phyloP scores from a whole-genome alignment of 2,329 filamentous ascomycete genomes.

The Gyromitra esculenta region DNA sequence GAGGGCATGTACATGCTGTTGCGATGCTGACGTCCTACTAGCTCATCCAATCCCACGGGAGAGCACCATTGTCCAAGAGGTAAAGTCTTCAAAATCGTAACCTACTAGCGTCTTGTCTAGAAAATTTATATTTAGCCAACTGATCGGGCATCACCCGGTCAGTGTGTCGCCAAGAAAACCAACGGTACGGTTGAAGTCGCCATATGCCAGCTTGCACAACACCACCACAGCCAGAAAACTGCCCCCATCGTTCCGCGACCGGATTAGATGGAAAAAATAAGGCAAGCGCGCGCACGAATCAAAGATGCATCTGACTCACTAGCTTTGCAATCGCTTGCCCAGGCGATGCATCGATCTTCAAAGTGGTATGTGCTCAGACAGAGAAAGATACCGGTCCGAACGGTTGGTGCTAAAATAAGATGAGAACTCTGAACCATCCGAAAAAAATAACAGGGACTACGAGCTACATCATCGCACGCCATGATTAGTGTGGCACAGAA shows the following conservation, averaged over 20 bases:
- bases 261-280: conserved; percentile 22
- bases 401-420: conserved; percentile 41
- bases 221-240: conserved; percentile 2
- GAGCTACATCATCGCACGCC: conserved; percentile 22
- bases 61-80: conserved; percentile 3
- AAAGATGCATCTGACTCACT: conserved; percentile 43
- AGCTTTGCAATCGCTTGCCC: conserved; percentile 22
- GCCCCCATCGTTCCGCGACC: conserved; percentile 26
- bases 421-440: conserved; percentile 19
- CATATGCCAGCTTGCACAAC: conserved; percentile 37
- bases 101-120: conserved; percentile 26
- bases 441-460: conserved; percentile 13
- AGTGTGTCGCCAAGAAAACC: conserved; percentile 35
- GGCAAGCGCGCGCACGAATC: conserved; percentile 43
- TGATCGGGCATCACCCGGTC: conserved; percentile 39
- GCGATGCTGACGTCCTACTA: conserved; percentile 12
- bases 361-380: conserved; percentile 23
- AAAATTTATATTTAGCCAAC: conserved; percentile 42
- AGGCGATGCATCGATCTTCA: conserved; percentile 20
- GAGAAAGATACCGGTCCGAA: conserved; percentile 22
- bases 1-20: conserved; percentile 2
- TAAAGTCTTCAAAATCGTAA: neutral
- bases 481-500: conserved; percentile 22
- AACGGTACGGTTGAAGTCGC: conserved; percentile 41
- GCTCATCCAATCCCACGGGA: conserved; percentile 20